Evolutionary conservation across 352 stramenopile species (phyloP).

Genomic region (Blastocystis sp.): DNA sequence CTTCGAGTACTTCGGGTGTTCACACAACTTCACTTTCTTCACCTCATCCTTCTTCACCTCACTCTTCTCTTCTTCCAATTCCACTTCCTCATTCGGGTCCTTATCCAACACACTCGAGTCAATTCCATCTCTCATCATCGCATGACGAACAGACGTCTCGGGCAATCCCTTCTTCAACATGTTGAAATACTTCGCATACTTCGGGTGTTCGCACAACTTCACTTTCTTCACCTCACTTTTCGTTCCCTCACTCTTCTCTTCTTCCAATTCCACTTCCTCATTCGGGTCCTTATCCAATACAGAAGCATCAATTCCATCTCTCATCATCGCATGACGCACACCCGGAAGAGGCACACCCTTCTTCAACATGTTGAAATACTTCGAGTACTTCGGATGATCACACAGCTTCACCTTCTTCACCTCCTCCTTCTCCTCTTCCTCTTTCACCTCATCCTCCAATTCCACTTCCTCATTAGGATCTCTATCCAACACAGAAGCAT

Average conservation of each 20-base stretch:
- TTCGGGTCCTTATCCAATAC: constrained; percentile 55
- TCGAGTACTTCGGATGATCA: constrained; percentile 40
- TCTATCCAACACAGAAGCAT: constrained; percentile 12
- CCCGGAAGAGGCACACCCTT: no score
- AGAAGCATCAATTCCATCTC: constrained; percentile 46
- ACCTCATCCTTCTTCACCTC: no score
- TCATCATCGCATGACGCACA: constrained; percentile 40
- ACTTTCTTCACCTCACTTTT: constrained; percentile 17
- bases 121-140: constrained; percentile 35
- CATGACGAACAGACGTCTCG: constrained; percentile 35
- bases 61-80: constrained; percentile 24
- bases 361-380: constrained; percentile 66
- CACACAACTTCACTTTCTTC: constrained; percentile 41
- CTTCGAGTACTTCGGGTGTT: constrained; percentile 55
- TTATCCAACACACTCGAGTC: constrained; percentile 6
- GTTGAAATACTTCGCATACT: constrained; percentile 60
- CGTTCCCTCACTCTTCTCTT: background rate
- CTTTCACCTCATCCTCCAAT: no score
- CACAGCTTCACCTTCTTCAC: constrained; percentile 32
- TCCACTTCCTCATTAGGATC: constrained; percentile 37
- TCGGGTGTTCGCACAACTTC: constrained; percentile 27
- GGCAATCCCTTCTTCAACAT: constrained; percentile 41
- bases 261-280: constrained; percentile 35
- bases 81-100: constrained; percentile 35
- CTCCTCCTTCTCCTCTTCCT: constrained; percentile 4